Conservation (phyloP, 768 basidiomycete species). For the Mycena indigotica region DNA sequence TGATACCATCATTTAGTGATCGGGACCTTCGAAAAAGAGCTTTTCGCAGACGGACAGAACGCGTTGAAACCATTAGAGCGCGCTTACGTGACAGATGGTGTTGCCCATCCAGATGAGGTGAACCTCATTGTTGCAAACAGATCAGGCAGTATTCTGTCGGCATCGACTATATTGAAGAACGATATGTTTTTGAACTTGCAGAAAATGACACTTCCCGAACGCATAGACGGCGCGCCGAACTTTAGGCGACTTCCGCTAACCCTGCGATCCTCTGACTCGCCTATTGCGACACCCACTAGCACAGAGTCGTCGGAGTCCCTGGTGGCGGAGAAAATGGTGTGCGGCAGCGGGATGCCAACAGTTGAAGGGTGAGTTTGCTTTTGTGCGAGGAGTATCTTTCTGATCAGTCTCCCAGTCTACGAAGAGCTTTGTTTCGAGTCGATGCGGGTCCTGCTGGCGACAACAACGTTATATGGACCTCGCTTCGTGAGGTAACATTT, state of each 20-base stretch:
- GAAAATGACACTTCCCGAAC: conserved; percentile 96
- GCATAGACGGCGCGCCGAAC: conserved; percentile 93
- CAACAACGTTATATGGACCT: conserved; percentile 90
- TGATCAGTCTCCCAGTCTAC: conserved; percentile 53
- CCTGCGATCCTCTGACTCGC: conserved; percentile 38
- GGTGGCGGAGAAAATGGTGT: conserved; percentile 65
- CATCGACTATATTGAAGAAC: conserved; percentile 92
- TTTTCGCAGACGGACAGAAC: conserved; percentile 74
- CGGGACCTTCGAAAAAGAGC: conserved; percentile 92
- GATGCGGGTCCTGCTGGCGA: conserved; percentile 77
- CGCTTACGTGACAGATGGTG: conserved; percentile 62
- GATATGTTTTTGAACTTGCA: conserved; percentile 94
- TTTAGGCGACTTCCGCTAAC: conserved; percentile 82
- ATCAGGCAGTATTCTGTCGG: conserved; percentile 82
- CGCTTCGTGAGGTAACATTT: conserved; percentile 73
- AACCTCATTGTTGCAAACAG: conserved; percentile 82
- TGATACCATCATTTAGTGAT: conserved; percentile 58
- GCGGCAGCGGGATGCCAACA: conserved; percentile 95
- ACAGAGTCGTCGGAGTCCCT: too few species aligned
- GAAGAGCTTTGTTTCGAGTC: conserved; percentile 76
- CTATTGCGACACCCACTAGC: conserved; percentile 33
- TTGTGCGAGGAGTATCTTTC: neutral
- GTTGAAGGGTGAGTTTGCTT: conserved; percentile 66
- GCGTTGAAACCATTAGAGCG: conserved; percentile 83
- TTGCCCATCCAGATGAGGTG: conserved; percentile 90